A percentile compares a stretch with the other conserved stretches of the same genome.
phyloP scores from a whole-genome alignment of 2,329 filamentous ascomycete genomes.

The Colletotrichum cuscutae region DNA sequence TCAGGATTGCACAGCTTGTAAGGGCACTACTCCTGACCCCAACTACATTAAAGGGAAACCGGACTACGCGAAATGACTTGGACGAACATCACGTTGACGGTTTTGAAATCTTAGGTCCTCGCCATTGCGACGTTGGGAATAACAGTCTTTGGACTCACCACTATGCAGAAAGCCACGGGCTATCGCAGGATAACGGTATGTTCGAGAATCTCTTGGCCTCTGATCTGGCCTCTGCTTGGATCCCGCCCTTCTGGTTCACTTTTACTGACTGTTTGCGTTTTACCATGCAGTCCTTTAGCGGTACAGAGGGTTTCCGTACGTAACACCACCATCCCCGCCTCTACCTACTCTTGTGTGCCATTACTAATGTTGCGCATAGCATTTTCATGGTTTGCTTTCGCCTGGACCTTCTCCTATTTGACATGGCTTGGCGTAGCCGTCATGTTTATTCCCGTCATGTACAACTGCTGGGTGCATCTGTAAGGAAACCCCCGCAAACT shows the following conservation, averaged over 20 bases:
- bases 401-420: conserved; percentile 36
- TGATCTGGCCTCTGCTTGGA: background rate
- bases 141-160: conserved; percentile 34
- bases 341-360: background rate
- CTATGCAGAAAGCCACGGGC: conserved; percentile 34
- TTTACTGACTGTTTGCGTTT: conserved; percentile 17
- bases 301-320: conserved; percentile 36
- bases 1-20: conserved; percentile 36
- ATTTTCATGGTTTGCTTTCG: conserved; percentile 36
- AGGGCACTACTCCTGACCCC: background rate
- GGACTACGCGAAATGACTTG: background rate
- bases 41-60: background rate
- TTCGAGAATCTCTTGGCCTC: background rate
- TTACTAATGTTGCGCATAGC: conserved; percentile 21
- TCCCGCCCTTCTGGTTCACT: background rate
- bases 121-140: conserved; percentile 33
- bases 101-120: conserved; percentile 16
- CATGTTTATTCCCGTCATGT: conserved; percentile 35
- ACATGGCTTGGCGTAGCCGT: conserved; percentile 34
- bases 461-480: conserved; percentile 38
- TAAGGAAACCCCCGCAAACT: background rate
- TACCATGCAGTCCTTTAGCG: conserved; percentile 32
- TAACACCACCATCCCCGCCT: conserved; percentile 4
- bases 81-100: conserved; percentile 8
- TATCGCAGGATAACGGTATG: conserved; percentile 37